phyloP scores from a whole-genome alignment of 257 asterid species.

The Nicotiana tomentosiformis region DNA sequence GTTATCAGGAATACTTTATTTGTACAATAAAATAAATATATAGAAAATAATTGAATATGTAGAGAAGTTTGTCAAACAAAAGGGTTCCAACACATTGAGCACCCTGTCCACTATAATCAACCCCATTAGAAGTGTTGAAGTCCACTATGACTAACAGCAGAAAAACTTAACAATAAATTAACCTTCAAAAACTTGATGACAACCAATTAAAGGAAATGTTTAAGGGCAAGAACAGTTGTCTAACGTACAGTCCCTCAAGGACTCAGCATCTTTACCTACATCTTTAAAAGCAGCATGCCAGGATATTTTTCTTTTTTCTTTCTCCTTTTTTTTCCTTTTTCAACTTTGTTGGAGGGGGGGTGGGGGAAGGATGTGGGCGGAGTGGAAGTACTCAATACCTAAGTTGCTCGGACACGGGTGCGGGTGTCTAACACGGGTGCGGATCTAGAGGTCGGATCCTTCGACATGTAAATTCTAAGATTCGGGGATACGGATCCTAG shows the following conservation, averaged over 20 bases:
- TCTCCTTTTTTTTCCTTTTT: background rate
- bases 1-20: background rate
- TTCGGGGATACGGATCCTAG: no score
- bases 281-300: background rate
- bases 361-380: background rate
- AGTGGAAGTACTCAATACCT: background rate
- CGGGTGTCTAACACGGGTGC: no score
- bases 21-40: background rate
- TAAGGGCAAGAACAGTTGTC: background rate
- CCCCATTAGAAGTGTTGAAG: background rate
- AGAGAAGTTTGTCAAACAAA: background rate
- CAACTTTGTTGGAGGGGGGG: background rate
- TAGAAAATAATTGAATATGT: background rate
- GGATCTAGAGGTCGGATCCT: no score
- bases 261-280: background rate
- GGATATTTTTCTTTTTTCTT: background rate
- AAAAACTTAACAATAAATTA: background rate
- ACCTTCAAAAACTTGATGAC: background rate
- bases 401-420: no score
- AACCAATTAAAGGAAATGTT: background rate
- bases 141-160: background rate
- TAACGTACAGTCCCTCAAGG: background rate
- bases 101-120: background rate
- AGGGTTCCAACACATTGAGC: background rate
- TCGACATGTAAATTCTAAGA: no score